Evolutionary conservation across 345 rosid species (phyloP).

Genomic region (Camelina hispida): DNA sequence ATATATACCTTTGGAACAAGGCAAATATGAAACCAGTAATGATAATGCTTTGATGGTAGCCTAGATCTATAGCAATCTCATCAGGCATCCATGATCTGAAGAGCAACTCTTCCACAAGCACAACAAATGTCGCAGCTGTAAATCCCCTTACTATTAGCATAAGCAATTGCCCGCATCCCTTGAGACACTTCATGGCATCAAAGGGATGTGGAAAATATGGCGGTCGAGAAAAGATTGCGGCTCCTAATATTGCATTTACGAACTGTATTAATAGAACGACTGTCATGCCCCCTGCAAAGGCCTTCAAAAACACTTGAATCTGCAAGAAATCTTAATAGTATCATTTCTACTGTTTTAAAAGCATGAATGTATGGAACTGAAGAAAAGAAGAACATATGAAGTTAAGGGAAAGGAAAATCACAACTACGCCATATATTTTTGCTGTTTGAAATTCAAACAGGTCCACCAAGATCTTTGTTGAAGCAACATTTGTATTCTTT

Average conservation of each 20-base stretch:
- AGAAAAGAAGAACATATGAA: neutral
- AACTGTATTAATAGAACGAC: slow-evolving; percentile 69
- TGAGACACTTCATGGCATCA: slow-evolving; percentile 53
- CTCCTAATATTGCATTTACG: slow-evolving; percentile 66
- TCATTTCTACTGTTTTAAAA: slow-evolving; percentile 26
- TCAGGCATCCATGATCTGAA: slow-evolving; percentile 88
- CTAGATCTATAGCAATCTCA: slow-evolving; percentile 80
- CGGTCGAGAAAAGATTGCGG: slow-evolving; percentile 67
- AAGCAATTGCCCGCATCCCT: slow-evolving; percentile 51
- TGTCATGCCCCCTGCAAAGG: slow-evolving; percentile 68
- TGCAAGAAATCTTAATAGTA: slow-evolving; percentile 48
- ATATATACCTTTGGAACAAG: slow-evolving; percentile 78
- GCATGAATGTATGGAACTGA: neutral
- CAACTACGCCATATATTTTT: slow-evolving; percentile 3
- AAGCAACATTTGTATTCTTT: neutral
- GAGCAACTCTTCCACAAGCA: slow-evolving; percentile 82
- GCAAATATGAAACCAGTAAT: slow-evolving; percentile 79
- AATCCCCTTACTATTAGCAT: slow-evolving; percentile 60
- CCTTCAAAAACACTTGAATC: slow-evolving; percentile 59
- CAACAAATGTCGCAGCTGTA: slow-evolving; percentile 64
- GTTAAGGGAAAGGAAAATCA: slow-evolving; percentile 8
- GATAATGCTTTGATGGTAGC: slow-evolving; percentile 72
- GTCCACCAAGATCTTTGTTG: neutral
- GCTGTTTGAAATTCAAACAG: neutral
- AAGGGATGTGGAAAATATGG: slow-evolving; percentile 55